These are phyloP conservation scores for Chlamydomonas asymmetrica DNA, from an alignment of 139 green algal species.

Conservation along the genomic window DNA sequence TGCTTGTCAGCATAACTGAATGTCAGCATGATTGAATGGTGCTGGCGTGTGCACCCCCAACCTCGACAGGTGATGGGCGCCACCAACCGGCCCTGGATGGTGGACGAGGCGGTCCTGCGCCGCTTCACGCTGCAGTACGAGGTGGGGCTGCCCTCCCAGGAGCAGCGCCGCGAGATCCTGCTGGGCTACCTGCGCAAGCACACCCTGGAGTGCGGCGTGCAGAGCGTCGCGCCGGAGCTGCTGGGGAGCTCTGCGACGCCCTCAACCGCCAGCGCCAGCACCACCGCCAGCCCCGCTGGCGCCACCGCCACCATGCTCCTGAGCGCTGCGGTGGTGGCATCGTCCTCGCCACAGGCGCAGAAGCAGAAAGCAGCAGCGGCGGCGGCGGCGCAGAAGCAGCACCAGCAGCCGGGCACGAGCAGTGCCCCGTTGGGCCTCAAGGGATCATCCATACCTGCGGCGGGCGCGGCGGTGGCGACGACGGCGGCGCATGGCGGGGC, in stretches of 20 bases:
- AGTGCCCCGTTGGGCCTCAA: too few species aligned
- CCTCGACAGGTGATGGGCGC: constrained; percentile 92
- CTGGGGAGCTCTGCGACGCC: not conserved
- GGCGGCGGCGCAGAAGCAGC: not conserved
- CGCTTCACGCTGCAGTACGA: constrained; percentile 75
- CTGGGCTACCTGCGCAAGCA: constrained; percentile 43
- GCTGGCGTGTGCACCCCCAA: too few species aligned
- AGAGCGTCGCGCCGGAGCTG: constrained; percentile 18
- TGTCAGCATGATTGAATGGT: too few species aligned
- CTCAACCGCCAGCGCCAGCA: not conserved
- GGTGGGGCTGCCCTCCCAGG: constrained; percentile 61
- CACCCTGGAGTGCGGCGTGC: constrained; percentile 17
- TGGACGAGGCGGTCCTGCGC: constrained; percentile 61
- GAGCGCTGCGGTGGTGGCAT: not conserved
- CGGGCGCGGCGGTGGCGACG: not conserved
- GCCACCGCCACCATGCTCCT: not conserved
- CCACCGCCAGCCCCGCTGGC: not conserved
- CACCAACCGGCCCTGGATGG: constrained; percentile 79
- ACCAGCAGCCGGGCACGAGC: not conserved
- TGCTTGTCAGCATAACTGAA: too few species aligned
- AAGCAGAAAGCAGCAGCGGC: not conserved
- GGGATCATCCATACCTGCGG: not conserved
- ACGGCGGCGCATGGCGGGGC: too few species aligned
- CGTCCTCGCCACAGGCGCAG: not conserved
- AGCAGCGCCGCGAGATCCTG: constrained; percentile 72